phyloP scores from a whole-genome alignment of 768 basidiomycete species.

The Infundibulicybe gibba region DNA sequence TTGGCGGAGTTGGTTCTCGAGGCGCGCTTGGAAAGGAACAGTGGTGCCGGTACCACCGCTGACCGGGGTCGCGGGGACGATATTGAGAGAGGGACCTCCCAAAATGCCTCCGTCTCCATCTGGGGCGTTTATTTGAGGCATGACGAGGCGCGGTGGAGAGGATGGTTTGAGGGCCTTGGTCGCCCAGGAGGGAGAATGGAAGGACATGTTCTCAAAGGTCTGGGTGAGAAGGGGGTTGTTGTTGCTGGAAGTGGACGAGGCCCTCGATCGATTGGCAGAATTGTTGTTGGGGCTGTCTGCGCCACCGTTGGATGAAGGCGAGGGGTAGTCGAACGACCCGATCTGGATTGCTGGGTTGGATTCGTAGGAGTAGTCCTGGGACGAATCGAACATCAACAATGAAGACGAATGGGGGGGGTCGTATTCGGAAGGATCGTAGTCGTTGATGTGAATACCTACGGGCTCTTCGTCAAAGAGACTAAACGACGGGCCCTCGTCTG shows the following conservation, averaged over 20 bases:
- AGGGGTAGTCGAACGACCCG: conserved; percentile 55
- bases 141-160: conserved; percentile 55
- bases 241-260: conserved; percentile 59
- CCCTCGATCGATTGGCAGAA: conserved; percentile 50
- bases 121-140: conserved; percentile 59
- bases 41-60: conserved; percentile 48
- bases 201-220: conserved; percentile 59
- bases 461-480: conserved; percentile 47
- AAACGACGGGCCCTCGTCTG: conserved; percentile 41
- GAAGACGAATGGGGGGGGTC: conserved; percentile 50
- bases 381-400: conserved; percentile 51
- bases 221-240: conserved; percentile 41
- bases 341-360: conserved; percentile 11
- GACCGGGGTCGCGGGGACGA: conserved; percentile 82
- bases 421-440: conserved; percentile 75
- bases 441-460: conserved; percentile 24
- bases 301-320: conserved; percentile 57
- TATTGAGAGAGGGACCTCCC: conserved; percentile 63
- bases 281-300: conserved; percentile 35
- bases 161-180: conserved; percentile 55
- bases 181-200: conserved; percentile 62
- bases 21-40: neutral
- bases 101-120: conserved; percentile 47
- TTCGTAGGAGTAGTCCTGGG: conserved; percentile 34
- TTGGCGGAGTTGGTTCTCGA: too few species aligned